Evolutionary conservation across 305 asterid genomes (phyloP), one percentile per base, ranked within the genome.

Genomic region (Ruellia speciosa): DNA sequence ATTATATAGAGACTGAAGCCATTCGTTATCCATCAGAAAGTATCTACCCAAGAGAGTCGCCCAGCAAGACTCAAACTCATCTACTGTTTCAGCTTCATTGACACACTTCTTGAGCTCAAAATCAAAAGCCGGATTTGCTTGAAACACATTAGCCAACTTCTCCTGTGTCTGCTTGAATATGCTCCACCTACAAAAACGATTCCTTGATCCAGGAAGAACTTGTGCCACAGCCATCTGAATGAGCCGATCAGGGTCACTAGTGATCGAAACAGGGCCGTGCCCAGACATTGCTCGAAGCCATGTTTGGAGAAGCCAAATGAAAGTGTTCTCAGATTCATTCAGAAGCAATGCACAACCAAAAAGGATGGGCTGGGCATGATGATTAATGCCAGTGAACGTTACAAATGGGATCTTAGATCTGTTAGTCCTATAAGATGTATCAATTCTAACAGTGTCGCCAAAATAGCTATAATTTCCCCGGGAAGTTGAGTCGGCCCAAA

Each of bases 11-110:
- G 70, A 76, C 68, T 70, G 83, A 67, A 87, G 85, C 97, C 96
- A 90, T 41, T 85, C 89, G 39, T 85, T 81, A 68, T 72, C 94
- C 69, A 79, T 61, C 51, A 90, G 66, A 52, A 70, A 81, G 72
- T 80, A 75, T 48, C 73, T 75, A 56, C 74, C 72, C 70, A 80
- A 59, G 6, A 90, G 76, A 34, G 72, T 63, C 6, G 64, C 73
- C 98, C 96, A 90, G 67, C 79, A 77, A 20, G 90, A 75, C 73
- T 90, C 97, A 63, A 87, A 90, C 74, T 90, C 96, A 68, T 84
- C 90, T 1, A 73, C 72, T 12, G 88, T 58, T 57, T 80, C 86
- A 2, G 81, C 67, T 73, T 79, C 85, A 62, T 90, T 85, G 58
- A 87, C 88, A 46, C 96, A 90, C 54, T 83, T 83, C 62, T 73